Percentiles rank a stretch among this genome's conserved stretches.
Evolutionary conservation across 805 yeast species (phyloP).

Genomic region (Candida vaughaniae): DNA sequence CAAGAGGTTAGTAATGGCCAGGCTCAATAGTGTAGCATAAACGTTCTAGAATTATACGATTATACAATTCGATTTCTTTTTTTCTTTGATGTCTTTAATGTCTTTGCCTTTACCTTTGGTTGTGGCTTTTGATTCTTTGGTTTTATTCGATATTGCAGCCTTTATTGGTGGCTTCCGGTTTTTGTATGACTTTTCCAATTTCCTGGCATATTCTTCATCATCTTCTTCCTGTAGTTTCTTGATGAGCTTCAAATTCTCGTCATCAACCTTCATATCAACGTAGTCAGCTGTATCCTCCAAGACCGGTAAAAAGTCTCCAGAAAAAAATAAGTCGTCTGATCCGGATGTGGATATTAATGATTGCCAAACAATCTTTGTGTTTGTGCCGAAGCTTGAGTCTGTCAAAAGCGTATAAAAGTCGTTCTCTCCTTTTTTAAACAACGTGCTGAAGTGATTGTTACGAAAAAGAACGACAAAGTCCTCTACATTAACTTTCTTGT

Average conservation of each 20-base stretch:
- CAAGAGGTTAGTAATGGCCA: conserved; percentile 12
- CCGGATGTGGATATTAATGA: conserved; percentile 68
- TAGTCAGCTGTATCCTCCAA: conserved; percentile 17
- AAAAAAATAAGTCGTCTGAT: conserved; percentile 62
- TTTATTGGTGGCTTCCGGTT: conserved; percentile 10
- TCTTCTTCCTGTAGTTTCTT: conserved; percentile 57
- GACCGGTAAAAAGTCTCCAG: conserved; percentile 60
- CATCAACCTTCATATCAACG: conserved; percentile 19
- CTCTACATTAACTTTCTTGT: conserved; percentile 45
- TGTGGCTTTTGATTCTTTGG: no score
- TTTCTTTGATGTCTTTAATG: no score
- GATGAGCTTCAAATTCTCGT: conserved; percentile 32
- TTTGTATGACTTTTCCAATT: conserved; percentile 37
- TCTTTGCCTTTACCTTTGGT: no score
- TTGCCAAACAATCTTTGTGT: conserved; percentile 75
- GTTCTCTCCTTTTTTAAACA: conserved; percentile 49
- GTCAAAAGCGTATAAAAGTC: conserved; percentile 67
- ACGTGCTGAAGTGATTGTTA: conserved; percentile 84
- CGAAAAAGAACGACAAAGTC: conserved; percentile 74
- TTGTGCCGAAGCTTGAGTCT: conserved; percentile 61
- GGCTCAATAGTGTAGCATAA: no score
- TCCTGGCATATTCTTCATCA: conserved; percentile 49
- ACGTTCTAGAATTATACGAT: conserved; percentile 20
- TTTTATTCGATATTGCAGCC: no score
- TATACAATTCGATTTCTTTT: conserved; percentile 20